These are phyloP conservation scores for Arthroderma sp. DNA, from an alignment of 2,329 filamentous ascomycete species.

Conservation along the genomic window DNA sequence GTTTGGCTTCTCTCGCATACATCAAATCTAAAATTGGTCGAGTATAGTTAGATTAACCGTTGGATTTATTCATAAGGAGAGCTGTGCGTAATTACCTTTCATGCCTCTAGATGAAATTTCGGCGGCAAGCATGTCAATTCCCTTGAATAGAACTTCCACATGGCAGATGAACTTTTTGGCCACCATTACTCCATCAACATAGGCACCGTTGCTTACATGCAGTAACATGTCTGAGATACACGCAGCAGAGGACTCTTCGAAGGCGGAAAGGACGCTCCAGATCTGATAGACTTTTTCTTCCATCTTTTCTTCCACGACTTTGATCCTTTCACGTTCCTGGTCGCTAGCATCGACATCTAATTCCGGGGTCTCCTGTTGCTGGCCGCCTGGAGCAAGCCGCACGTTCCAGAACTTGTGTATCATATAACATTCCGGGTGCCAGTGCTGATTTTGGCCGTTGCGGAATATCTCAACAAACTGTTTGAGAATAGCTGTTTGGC, in stretches of 20 bases:
- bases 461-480: constrained; percentile 98
- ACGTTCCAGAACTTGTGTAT: constrained; percentile 99
- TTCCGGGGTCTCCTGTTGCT: constrained; percentile 33
- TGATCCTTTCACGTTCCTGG: constrained; percentile 60
- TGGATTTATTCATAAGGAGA: too few species aligned
- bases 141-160: constrained; percentile 81
- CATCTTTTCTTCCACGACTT: constrained; percentile 80
- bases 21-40: constrained; percentile 52
- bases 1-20: constrained; percentile 90
- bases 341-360: constrained; percentile 46
- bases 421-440: constrained; percentile 99
- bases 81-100: constrained; percentile 46
- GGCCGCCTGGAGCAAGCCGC: constrained; percentile 54
- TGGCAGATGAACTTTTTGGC: constrained; percentile 95
- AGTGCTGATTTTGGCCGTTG: constrained; percentile 96
- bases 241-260: constrained; percentile 92
- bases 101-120: constrained; percentile 55
- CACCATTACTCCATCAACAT: constrained; percentile 85
- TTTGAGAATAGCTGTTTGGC: constrained; percentile 92
- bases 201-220: constrained; percentile 94
- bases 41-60: constrained; percentile 11
- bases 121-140: constrained; percentile 71
- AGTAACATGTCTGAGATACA: constrained; percentile 99
- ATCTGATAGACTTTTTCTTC: constrained; percentile 97
- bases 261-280: constrained; percentile 93